Evolutionary conservation across 1,284 basidiomycete species (phyloP), one percentile per base, ranked within the genome.

Genomic region (Rhodotorula sp.): DNA sequence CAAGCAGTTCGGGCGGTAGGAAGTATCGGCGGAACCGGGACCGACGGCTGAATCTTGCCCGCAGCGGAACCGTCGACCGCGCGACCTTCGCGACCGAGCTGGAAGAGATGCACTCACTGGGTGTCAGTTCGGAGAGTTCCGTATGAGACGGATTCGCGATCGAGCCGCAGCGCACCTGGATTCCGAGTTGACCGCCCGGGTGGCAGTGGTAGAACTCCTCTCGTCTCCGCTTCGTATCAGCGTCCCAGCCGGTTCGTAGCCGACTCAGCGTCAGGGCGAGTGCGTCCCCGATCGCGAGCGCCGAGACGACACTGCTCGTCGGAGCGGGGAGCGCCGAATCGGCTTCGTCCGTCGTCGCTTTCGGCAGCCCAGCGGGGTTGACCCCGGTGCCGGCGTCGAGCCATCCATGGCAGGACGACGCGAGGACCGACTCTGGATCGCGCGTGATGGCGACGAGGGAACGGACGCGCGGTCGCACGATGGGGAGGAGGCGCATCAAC

Each of bases 281-380:
- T 5, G 81, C 79, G 70, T 83, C 81, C 38, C 81, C 80, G 71
- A 82, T 78, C 31, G 81, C 80, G 34, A 83, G 66, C n/a, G 81
- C 80, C 14, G 79, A 77, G 10, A 81, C 79, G 28, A 81, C 81
- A 57, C 79, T 80, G 65, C 74, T 77, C 31, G 81, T 81, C 23
- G 82, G 82, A 6, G 80, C 82, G 0, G 81, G 82, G 23, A 79
- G 68, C 3, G 73, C 68, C 54, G 73, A 71, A 62, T 77, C 78
- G 18, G 79, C 79, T 66, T 79, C 79, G 66, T 76, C 72, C n/a
- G 72, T 74, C 54, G 64, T 68, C 19, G 66, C 69, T 45, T 65
- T 68, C 18, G 66, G 66, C 56, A 67, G 14, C 7, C 72, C 72
- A 5, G 58, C 61, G 16, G 64, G 69, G 48, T 75, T 74, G 12